These are phyloP conservation scores for Parasitella parasitica DNA, from an alignment of 371 early-diverging fungal genomes.

Conservation along the genomic window DNA sequence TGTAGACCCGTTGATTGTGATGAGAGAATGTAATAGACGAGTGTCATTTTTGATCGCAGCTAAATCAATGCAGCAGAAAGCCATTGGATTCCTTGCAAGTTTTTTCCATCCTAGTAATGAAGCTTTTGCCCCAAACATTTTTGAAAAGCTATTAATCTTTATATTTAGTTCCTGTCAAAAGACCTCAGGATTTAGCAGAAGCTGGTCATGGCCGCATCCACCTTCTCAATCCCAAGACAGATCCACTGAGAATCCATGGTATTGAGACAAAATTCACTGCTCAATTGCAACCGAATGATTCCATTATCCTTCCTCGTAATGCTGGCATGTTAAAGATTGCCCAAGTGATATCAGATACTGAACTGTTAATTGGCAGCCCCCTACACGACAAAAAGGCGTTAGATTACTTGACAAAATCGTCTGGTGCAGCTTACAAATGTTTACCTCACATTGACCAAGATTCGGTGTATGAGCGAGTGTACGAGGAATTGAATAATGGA, in stretches of 20 bases:
- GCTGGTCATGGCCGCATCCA: conserved; percentile 71
- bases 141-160: no score
- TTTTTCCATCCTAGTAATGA: conserved; percentile 71
- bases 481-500: conserved; percentile 74
- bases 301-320: conserved; percentile 61
- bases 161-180: conserved; percentile 78
- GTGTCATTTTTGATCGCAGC: conserved; percentile 88
- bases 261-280: conserved; percentile 68
- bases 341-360: conserved; percentile 80
- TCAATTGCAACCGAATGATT: conserved; percentile 58
- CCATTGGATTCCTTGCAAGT: conserved; percentile 80
- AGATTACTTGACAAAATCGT: conserved; percentile 54
- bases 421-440: conserved; percentile 73
- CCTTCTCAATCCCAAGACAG: conserved; percentile 60
- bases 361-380: conserved; percentile 59
- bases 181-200: conserved; percentile 86
- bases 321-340: conserved; percentile 59
- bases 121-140: no score
- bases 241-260: conserved; percentile 70
- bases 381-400: conserved; percentile 69
- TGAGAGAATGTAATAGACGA: conserved; percentile 76
- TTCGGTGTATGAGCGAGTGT: conserved; percentile 81
- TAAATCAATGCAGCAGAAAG: conserved; percentile 83
- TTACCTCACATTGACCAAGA: conserved; percentile 90
- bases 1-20: conserved; percentile 89